Base-by-base conservation (phyloP, 2,329 filamentous ascomycete genomes). In the Epichloe coenophiala region DNA sequence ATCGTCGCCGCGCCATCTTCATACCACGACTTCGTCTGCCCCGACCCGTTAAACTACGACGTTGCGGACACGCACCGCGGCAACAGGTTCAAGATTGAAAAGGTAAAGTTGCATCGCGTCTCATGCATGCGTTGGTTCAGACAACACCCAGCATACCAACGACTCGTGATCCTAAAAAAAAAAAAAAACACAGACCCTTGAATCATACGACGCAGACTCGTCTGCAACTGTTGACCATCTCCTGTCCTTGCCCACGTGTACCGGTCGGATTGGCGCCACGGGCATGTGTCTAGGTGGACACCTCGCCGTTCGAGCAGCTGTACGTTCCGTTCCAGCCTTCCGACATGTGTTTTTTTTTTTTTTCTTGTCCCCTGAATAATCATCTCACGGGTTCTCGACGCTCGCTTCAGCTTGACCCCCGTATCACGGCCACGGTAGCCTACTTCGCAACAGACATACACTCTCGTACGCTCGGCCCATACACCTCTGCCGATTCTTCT, bases 381-480 rank as follows among this genome's bases (percentile, higher is more conserved):
- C n/a, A n/a, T n/a, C 8, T 9, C 13, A n/a, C 36, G 41, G 41
- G 7, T 21, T 41, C 38, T 36, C 49, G 43, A 54, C 42, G n/a
- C n/a, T n/a, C n/a, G n/a, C n/a, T n/a, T n/a, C 17, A 78, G 59
- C 75, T 96, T 46, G 88, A 96, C 65, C 74, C 78, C 21, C 78
- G 90, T 51, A 79, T 96, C 52, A 75, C 76, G 39, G 86, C 88
- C 33, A 81, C 82, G 38, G 84, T 95, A 33, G 84, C 88, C 65
- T 97, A 89, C 72, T 96, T 96, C 68, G 88, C 88, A 8, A 96
- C 90, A 6, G 91, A 96, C 69, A 82, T 96, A 48, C 91, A 96
- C 71, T 80, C 74, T 55, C 77, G 79, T 51, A 88, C 83, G 7
- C 77, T 97, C 1, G 91, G 88, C 23, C 76, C 79, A 3, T 58